These are phyloP conservation scores for Fusarium neocosmosporiellum DNA, from an alignment of 2,329 filamentous ascomycete species.

Conservation along the genomic window DNA sequence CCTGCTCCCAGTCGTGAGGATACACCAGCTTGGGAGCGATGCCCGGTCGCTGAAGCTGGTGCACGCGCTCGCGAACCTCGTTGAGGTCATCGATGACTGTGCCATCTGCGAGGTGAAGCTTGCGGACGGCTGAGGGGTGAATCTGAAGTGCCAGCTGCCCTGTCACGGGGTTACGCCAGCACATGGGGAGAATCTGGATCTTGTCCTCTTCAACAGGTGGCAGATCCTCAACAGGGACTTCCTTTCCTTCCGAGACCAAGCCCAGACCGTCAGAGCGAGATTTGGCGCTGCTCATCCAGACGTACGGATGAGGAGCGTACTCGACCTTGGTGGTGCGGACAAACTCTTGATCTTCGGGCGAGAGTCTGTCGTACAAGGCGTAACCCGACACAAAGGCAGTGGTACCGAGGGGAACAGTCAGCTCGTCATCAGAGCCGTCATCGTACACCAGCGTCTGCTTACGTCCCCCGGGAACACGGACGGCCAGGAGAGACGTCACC, in stretches of 20 bases:
- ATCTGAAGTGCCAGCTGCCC: constrained; percentile 77
- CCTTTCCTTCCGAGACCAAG: constrained; percentile 73
- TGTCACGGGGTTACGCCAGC: constrained; percentile 80
- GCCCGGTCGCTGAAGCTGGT: constrained; percentile 76
- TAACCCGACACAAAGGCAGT: constrained; percentile 81
- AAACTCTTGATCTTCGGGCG: constrained; percentile 73
- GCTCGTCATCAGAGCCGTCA: constrained; percentile 73
- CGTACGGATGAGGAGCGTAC: constrained; percentile 83
- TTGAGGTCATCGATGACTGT: constrained; percentile 75
- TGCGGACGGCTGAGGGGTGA: constrained; percentile 77
- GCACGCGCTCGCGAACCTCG: constrained; percentile 74
- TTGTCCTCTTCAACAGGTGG: constrained; percentile 73
- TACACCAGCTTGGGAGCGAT: constrained; percentile 78
- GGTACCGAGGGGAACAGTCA: constrained; percentile 78
- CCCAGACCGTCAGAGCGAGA: constrained; percentile 77
- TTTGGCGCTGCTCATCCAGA: constrained; percentile 80
- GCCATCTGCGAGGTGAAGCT: constrained; percentile 74
- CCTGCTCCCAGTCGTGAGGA: constrained; percentile 80
- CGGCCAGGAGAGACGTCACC: constrained; percentile 78
- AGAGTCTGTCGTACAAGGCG: constrained; percentile 75
- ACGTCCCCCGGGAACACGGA: constrained; percentile 75
- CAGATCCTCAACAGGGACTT: constrained; percentile 69
- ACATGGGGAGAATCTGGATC: constrained; percentile 79
- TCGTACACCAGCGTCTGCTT: constrained; percentile 78
- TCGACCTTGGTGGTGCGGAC: constrained; percentile 75